A percentile compares a stretch with the other conserved stretches of the same genome.
Evolutionary conservation across 2,329 filamentous ascomycete genomes (phyloP).

Genomic region (Sporothrix variecibatus): DNA sequence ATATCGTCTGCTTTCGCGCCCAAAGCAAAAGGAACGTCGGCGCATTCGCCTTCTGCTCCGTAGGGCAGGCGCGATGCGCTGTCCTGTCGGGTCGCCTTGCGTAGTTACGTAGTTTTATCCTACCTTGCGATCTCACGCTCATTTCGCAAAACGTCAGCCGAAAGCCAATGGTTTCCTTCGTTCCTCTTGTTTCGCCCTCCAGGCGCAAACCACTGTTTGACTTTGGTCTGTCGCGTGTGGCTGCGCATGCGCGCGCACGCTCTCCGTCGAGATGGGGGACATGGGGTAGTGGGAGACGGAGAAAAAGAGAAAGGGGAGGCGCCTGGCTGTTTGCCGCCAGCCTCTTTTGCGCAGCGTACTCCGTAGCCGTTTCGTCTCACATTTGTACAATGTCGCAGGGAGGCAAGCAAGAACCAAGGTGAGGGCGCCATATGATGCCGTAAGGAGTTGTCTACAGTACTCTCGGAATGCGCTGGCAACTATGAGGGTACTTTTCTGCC

Average conservation of each 20-base stretch:
- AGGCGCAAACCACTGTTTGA: not conserved
- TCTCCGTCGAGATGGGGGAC: not conserved
- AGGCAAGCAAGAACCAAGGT: not conserved
- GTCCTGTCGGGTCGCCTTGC: not conserved
- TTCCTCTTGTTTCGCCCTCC: not conserved
- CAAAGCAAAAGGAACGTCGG: not conserved
- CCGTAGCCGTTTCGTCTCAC: slow-evolving; percentile 15
- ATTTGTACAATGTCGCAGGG: slow-evolving; percentile 8
- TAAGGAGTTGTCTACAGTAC: not conserved
- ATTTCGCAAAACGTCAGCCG: not conserved
- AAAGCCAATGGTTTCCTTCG: slow-evolving; percentile 6
- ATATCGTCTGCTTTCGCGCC: not conserved
- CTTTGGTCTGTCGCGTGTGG: not conserved
- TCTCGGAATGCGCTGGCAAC: not conserved
- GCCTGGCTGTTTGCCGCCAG: slow-evolving; percentile 17
- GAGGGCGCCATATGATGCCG: not conserved
- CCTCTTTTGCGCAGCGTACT: not conserved
- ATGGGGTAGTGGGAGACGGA: not conserved
- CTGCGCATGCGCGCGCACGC: not conserved
- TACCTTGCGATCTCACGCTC: not conserved
- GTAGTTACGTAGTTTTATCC: not conserved
- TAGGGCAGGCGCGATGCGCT: slow-evolving; percentile 5
- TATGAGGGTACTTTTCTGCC: not conserved
- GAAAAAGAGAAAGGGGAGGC: not conserved
- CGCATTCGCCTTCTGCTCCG: slow-evolving; percentile 22